Conservation (phyloP, 1,139 yeast genomes). For the Entelexis sorbosivorans region DNA sequence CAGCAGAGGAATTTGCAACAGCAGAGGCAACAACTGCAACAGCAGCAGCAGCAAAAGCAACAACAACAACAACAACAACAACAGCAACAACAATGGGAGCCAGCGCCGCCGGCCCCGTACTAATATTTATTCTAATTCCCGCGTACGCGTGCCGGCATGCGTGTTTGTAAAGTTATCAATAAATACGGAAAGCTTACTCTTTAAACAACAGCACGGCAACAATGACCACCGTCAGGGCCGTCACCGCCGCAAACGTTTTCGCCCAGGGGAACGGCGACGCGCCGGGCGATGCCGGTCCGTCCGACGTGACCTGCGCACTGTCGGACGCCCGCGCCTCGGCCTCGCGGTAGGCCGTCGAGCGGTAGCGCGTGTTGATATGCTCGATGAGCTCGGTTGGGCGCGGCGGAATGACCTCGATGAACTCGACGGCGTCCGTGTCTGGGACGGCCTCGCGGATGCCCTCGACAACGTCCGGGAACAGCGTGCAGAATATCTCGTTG, state of each 20-base stretch:
- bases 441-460: conserved; percentile 15
- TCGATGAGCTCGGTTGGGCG: conserved; percentile 15
- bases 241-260: neutral
- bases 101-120: conserved; percentile 15
- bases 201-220: neutral
- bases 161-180: neutral
- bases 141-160: too few relatives aligned
- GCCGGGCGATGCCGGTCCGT: neutral
- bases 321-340: conserved; percentile 11
- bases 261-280: neutral
- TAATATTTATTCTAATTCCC: neutral
- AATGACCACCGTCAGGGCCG: neutral
- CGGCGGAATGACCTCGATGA: conserved; percentile 20
- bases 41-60: conserved; percentile 1
- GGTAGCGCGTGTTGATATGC: conserved; percentile 11
- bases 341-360: conserved; percentile 11
- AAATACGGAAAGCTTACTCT: conserved; percentile 1
- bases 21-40: conserved; percentile 5
- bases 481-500: conserved; percentile 45
- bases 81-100: conserved; percentile 3
- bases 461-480: conserved; percentile 51
- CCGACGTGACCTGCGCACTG: neutral
- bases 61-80: conserved; percentile 15
- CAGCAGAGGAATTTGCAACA: conserved; percentile 4
- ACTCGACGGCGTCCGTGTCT: conserved; percentile 8